These are phyloP conservation scores for Xylaria sp. DNA, from an alignment of 2,329 filamentous ascomycete species.

Conservation along the genomic window DNA sequence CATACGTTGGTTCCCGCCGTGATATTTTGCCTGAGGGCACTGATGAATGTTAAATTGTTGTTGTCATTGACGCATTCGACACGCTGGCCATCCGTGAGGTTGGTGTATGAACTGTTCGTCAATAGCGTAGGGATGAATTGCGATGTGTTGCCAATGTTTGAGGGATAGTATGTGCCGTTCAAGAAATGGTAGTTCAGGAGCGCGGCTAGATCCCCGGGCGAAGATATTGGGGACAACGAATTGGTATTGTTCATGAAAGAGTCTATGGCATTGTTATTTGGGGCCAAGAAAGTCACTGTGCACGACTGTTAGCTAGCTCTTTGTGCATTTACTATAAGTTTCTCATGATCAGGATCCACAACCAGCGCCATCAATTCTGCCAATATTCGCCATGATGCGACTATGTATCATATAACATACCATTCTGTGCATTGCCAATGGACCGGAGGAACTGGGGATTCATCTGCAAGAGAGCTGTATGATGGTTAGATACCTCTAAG, in stretches of 20 bases:
- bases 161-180: conserved; percentile 52
- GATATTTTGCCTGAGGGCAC: conserved; percentile 55
- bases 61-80: conserved; percentile 52
- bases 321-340: too few relatives aligned
- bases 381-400: too few relatives aligned
- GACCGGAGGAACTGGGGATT: conserved; percentile 23
- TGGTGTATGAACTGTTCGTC: conserved; percentile 57
- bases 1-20: conserved; percentile 56
- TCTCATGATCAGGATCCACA: too few relatives aligned
- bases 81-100: conserved; percentile 65
- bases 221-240: conserved; percentile 29
- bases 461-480: conserved; percentile 28
- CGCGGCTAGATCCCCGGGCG: conserved; percentile 42
- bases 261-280: conserved; percentile 57
- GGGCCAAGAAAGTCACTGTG: conserved; percentile 61
- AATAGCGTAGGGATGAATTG: conserved; percentile 51
- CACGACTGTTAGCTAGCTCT: neutral
- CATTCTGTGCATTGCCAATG: conserved; percentile 45
- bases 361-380: too few relatives aligned
- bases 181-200: conserved; percentile 65
- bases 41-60: conserved; percentile 55
- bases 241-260: conserved; percentile 45
- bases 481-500: neutral
- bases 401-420: neutral
- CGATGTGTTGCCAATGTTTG: conserved; percentile 37